A percentile compares a stretch with the other conserved stretches of the same genome.
phyloP scores from a whole-genome alignment of 305 asterid genomes.

The Fraxinus dipetala region DNA sequence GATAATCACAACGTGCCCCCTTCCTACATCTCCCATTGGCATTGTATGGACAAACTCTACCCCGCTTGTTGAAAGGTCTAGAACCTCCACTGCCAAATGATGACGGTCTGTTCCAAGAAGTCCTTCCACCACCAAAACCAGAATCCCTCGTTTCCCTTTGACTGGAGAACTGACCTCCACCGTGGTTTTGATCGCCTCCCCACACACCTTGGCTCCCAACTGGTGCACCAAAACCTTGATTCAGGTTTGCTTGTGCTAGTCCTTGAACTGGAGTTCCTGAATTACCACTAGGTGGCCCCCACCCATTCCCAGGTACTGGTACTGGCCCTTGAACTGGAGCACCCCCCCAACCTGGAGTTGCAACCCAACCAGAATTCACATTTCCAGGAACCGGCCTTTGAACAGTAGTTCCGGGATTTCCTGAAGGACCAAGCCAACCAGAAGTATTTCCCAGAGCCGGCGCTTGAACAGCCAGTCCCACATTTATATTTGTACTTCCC shows the following conservation, averaged over 20 bases:
- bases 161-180: constrained; percentile 50
- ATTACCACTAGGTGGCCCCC: constrained; percentile 60
- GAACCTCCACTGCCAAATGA: constrained; percentile 42
- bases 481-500: constrained; percentile 30
- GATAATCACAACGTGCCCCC: constrained; percentile 67
- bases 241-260: constrained; percentile 39
- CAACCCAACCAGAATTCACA: constrained; percentile 25
- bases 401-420: constrained; percentile 25
- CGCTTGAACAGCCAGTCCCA: constrained; percentile 36
- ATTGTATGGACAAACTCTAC: constrained; percentile 60
- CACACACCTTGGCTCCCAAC: constrained; percentile 44
- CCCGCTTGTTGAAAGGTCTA: constrained; percentile 34
- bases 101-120: constrained; percentile 63
- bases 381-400: constrained; percentile 43
- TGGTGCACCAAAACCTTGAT: constrained; percentile 57
- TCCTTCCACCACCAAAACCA: constrained; percentile 50
- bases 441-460: constrained; percentile 35
- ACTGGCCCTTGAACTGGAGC: constrained; percentile 39
- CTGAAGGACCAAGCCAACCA: constrained; percentile 46
- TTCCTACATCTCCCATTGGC: constrained; percentile 61
- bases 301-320: constrained; percentile 36
- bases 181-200: constrained; percentile 48
- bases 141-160: constrained; percentile 1
- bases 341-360: constrained; percentile 58
- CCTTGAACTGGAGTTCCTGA: constrained; percentile 41